Percentiles rank a stretch among this genome's conserved stretches.
Conservation (phyloP, 768 basidiomycete species). For the Panaeolus papilionaceus region DNA sequence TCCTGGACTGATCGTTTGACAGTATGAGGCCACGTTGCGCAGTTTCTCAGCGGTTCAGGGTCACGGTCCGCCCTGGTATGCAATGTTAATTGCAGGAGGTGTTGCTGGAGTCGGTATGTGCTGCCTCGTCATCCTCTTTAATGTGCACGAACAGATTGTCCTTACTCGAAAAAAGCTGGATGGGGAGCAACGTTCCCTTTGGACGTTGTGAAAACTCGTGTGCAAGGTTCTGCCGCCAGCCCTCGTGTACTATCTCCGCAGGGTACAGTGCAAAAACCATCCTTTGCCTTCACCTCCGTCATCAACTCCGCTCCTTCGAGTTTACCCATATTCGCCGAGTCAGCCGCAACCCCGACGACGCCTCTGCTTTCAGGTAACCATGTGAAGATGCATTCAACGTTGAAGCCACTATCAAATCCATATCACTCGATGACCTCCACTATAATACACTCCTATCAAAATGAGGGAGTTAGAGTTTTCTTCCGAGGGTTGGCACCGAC, state of each 20-base stretch:
- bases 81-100: constrained; percentile 75
- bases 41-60: constrained; percentile 40
- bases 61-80: constrained; percentile 50
- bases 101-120: constrained; percentile 67
- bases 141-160: neutral
- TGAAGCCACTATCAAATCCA: constrained; percentile 43
- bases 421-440: constrained; percentile 67
- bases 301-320: constrained; percentile 12
- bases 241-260: constrained; percentile 10
- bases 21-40: constrained; percentile 73
- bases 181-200: constrained; percentile 88
- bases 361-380: constrained; percentile 21
- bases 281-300: constrained; percentile 10
- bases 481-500: constrained; percentile 82
- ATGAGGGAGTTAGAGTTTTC: constrained; percentile 74
- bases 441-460: constrained; percentile 61
- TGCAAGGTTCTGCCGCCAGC: constrained; percentile 60
- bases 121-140: neutral
- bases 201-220: constrained; percentile 90
- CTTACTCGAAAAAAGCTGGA: constrained; percentile 46
- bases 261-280: neutral
- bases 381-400: constrained; percentile 15
- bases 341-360: constrained; percentile 14
- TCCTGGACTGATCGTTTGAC: constrained; percentile 15
- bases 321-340: constrained; percentile 8